Evolutionary conservation across 108 stramenopile species (phyloP), one percentile per base, ranked within the genome.

Genomic region (Pseudonitzschia multiseries): DNA sequence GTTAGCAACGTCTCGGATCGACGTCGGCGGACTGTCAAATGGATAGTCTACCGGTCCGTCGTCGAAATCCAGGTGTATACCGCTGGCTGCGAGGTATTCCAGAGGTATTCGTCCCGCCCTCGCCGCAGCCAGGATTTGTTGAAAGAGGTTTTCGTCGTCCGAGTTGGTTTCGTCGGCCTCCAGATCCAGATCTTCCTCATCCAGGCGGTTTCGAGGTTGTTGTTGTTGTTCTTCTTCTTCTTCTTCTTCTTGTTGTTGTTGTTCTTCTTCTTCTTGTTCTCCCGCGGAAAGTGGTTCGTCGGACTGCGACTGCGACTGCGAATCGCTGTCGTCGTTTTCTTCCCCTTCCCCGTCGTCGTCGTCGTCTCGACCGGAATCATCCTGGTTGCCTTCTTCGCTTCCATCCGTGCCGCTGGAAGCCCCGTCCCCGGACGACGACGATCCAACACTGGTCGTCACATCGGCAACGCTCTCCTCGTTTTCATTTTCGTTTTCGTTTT

Each of bases 21-120:
- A 72, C n/a, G 28, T 76, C 31, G 85, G 85, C 17, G 73, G 46
- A 8, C 51, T 18, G 0, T 62, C 79, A 68, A 86, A 86, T 0
- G 85, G 81, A 52, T 82, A 86, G 56, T 85, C 75, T 1, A 85
- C 43, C 14, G 53, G 46, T 53, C 61, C 73, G 32, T 78, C 77
- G 27, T 72, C 77, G 20, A 40, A 64, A 9, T 42, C 53, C 27
- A 71, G 22, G 31, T 40, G 57, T 27, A 60, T 41, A 17, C 46
- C 63, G 18, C 18, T 22, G 36, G 65, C 43, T 20, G 61, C 59
- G 56, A 76, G 48, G 32, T 52, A 76, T 53, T 69, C 60, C 40
- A 76, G 26, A 0, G 75, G 75, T 59, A 76, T 76, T 24, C 75
- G 53, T 29, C 40, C 36, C 12, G 68, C 68, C 8, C 40, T 43